phyloP scores from a whole-genome alignment of 164 flowering plant genomes.

The Chimonanthus salicifolius region DNA sequence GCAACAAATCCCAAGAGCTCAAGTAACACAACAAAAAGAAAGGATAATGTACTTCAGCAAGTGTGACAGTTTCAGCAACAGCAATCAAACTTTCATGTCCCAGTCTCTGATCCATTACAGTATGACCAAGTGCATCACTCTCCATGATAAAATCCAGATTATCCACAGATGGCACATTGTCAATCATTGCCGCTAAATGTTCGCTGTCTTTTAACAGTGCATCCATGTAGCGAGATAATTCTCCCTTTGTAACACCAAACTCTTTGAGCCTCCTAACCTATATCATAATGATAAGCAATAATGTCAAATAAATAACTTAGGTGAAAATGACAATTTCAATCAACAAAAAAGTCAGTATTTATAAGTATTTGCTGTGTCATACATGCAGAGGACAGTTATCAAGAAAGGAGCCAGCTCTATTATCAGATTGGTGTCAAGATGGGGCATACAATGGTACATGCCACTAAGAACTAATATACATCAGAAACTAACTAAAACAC shows the following conservation, averaged over 20 bases:
- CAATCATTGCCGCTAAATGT: constrained; percentile 97
- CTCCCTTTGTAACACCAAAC: constrained; percentile 97
- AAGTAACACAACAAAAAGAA: background rate
- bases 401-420: no score
- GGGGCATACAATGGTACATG: background rate
- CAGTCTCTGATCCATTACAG: constrained; percentile 97
- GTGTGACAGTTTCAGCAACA: constrained; percentile 87
- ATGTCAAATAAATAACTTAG: background rate
- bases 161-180: constrained; percentile 94
- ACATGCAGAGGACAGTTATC: no score
- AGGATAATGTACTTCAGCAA: constrained; percentile 67
- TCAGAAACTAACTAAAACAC: background rate
- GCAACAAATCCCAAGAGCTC: background rate
- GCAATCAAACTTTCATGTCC: constrained; percentile 89
- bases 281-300: background rate
- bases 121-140: constrained; percentile 94
- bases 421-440: no score
- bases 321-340: background rate
- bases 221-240: constrained; percentile 91
- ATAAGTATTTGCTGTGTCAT: no score
- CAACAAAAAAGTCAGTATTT: background rate
- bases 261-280: constrained; percentile 97
- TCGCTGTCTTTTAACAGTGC: constrained; percentile 97
- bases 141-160: constrained; percentile 97
- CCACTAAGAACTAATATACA: background rate